Base-by-base conservation (phyloP, 768 basidiomycete genomes). In the Russula brevipes region DNA sequence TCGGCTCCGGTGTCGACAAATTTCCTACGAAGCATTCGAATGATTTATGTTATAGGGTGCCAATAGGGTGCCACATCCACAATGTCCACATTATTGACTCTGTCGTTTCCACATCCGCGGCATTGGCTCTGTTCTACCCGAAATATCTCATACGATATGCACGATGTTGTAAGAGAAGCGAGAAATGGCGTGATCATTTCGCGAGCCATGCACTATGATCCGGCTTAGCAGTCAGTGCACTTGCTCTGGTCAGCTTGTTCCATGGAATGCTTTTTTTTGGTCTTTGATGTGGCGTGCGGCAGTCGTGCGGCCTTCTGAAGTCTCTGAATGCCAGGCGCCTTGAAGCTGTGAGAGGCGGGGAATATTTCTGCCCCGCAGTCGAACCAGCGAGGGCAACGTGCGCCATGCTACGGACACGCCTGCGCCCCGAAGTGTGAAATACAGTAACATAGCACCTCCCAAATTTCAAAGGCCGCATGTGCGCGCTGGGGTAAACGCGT, bases 301-400 rank as follows among this genome's bases (percentile, higher is more conserved):
- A 7, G 45, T 24, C 24, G 66, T 12, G 24, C 53, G 24, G 58
- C 38, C 14, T 39, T 30, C 35, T 47, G 19, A 10, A 5, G 9
- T 2, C 19, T 41, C 41, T 55, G 39, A 54, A 57, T 8, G 59
- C 35, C 12, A 65, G 53, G 44, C 59, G 52, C 14, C 24, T 33
- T n/a, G 51, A 54, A 31, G 55, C 55, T 3, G 59, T 46, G 19
- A 31, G 59, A 6, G 57, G 62, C 35, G 53, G 57, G 49, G 46
- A 57, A 38, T 30, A 24, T 45, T 1, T 47, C 65, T 17, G 31
- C 35, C 8, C 14, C 67, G 66, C 46, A 59, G 36, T 19, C 46
- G 2, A 12, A n/a, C 24, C 7, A 11, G 10, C 8, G 35, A 24
- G 41, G n/a, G 42, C 17, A 51, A 38, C 33, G 17, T 35, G n/a